Conservation (phyloP, 75 land plant species). For the Pinus albicaulis region DNA sequence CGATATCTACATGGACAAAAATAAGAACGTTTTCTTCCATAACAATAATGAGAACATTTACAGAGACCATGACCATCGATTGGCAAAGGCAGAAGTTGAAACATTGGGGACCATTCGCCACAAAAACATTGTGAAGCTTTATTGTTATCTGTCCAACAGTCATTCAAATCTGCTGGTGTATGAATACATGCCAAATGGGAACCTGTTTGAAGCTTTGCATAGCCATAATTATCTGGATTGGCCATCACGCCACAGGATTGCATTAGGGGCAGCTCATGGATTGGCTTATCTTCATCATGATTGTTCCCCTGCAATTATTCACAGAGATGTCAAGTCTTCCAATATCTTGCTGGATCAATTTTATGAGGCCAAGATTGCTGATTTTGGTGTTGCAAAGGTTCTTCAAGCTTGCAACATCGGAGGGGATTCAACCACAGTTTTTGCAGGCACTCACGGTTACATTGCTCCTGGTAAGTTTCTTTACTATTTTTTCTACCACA, state of each 20-base stretch:
- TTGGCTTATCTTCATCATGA: conserved; percentile 88
- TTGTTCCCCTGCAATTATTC: conserved; percentile 75
- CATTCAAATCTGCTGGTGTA: conserved; percentile 59
- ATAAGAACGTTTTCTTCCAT: background rate
- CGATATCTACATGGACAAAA: conserved; percentile 3
- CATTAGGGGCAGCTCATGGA: conserved; percentile 81
- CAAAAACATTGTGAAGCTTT: conserved; percentile 74
- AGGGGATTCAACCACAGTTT: background rate
- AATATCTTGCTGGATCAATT: conserved; percentile 82
- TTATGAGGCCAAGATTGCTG: conserved; percentile 83
- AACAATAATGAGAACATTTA: background rate
- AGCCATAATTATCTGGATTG: conserved; percentile 63
- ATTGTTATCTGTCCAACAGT: conserved; percentile 51
- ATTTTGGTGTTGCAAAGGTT: conserved; percentile 82
- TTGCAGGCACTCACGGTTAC: conserved; percentile 69
- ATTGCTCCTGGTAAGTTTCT: conserved; percentile 79
- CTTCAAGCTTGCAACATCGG: conserved; percentile 36
- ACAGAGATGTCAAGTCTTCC: conserved; percentile 82
- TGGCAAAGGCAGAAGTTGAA: conserved; percentile 59
- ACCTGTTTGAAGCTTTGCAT: conserved; percentile 69
- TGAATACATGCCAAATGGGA: conserved; percentile 92
- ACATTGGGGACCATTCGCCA: conserved; percentile 75
- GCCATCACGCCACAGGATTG: conserved; percentile 67
- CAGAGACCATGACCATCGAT: background rate
- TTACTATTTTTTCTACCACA: too few relatives aligned